Evolutionary conservation across 1,139 yeast genomes (phyloP).

Genomic region (Williopsis jadinii): DNA sequence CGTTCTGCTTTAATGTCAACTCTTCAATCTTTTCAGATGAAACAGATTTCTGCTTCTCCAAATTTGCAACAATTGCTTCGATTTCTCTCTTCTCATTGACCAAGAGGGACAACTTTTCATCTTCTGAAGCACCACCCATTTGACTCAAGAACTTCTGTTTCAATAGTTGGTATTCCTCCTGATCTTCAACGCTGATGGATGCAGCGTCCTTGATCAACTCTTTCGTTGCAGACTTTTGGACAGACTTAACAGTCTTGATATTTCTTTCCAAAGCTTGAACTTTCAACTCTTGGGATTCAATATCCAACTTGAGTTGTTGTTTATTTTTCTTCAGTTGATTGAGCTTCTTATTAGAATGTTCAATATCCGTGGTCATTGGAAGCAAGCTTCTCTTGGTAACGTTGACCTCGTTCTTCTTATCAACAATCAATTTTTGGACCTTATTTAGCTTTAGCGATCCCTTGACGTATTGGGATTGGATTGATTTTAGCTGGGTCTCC

Average conservation of each 20-base stretch:
- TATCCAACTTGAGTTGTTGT: conserved; percentile 45
- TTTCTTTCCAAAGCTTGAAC: conserved; percentile 41
- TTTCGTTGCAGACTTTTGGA: conserved; percentile 37
- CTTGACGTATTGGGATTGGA: conserved; percentile 40
- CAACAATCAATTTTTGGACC: conserved; percentile 33
- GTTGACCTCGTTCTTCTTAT: conserved; percentile 36
- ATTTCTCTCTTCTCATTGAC: conserved; percentile 40
- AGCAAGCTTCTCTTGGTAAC: conserved; percentile 41
- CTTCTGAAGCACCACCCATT: conserved; percentile 50
- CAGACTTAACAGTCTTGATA: conserved; percentile 39
- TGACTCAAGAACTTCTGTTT: conserved; percentile 49
- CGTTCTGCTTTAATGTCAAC: conserved; percentile 24
- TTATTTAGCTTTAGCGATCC: conserved; percentile 37
- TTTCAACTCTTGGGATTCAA: conserved; percentile 41
- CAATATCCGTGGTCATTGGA: conserved; percentile 51
- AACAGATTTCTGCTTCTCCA: conserved; percentile 38
- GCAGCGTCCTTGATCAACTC: conserved; percentile 27
- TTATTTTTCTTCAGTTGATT: conserved; percentile 43
- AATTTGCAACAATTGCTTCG: conserved; percentile 31
- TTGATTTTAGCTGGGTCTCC: conserved; percentile 23
- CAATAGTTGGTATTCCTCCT: conserved; percentile 52
- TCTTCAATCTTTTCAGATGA: conserved; percentile 35
- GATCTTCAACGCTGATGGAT: conserved; percentile 42
- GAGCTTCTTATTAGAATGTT: conserved; percentile 41
- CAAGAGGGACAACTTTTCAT: conserved; percentile 40